Base-by-base conservation (phyloP, 2,329 filamentous ascomycete species). In the Septoria linicola region DNA sequence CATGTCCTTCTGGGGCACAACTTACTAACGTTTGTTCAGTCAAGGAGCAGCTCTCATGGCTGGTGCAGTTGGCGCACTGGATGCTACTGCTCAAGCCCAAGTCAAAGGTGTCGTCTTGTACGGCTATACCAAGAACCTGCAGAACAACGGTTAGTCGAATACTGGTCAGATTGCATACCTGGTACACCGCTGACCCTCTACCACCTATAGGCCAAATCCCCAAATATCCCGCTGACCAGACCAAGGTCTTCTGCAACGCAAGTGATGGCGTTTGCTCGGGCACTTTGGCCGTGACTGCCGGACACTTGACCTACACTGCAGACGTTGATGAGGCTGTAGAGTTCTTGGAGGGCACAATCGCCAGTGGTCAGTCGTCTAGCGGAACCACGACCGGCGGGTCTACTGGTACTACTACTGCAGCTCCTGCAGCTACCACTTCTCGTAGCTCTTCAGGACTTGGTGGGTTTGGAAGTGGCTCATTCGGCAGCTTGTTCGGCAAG, bases 1-100 rank as follows among this genome's bases (percentile, higher is more conserved):
- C 6, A 36, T 14, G 32, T 41, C 21, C 30, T 10, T 19, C 25
- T 8, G 3, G 2, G 21, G 13, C 5, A 10, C 10, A 14, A 40
- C 8, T 11, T 32, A 2, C 5, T 27, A 27, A 27, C 23, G 5
- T 27, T 10, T 27, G n/a, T n/a, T 5, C 23, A 71, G 66, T 39
- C 71, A 73, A 63, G 70, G 71, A 32, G 64, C 68, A 3, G 71
- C 71, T 10, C 59, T 73, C 27, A 70, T 71, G 21, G 67, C 68
- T 2, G 64, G 61, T 10, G 62, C 70, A 0, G 62, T 73, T 40
- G 55, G 63, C 14, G 58, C 60, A 8, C 61, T 70, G 6, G 56
- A 57, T 11, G 23, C 58, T 11, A 52, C 55, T 1, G 60, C 70
- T 16, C 35, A 48, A 19, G 44, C 60, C 21, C 61, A 63, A 21